Base-by-base conservation (phyloP, 176 grass and related monocot species). In the Olyra latifolia region DNA sequence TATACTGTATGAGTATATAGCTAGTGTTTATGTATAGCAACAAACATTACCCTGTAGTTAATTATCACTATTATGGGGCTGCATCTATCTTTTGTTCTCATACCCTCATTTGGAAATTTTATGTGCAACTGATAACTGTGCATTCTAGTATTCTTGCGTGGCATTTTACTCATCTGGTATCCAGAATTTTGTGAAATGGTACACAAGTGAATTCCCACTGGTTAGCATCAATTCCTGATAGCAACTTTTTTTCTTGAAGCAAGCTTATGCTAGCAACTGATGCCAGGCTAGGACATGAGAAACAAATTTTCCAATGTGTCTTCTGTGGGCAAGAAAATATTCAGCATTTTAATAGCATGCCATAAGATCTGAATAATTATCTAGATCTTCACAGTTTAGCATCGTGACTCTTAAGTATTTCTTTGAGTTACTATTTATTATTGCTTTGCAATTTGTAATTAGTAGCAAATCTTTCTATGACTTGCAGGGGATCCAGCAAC, bases 401-500 rank as follows among this genome's bases (percentile, higher is more conserved):
- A 14, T 17, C 13, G 14, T 42, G 19, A 13, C 27, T 20, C 29
- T 35, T 35, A 35, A 22, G 27, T 72, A 35, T 77, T 54, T 55
- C 14, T 29, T 42, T 62, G 12, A 22, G 28, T 71, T 53, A 0
- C 4, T 76, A 22, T 53, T 53, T 55, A 45, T 40, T 71, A 19
- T 35, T 57, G 12, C n/a, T 54, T 71, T 42, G 1, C 40, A 48
- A 22, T 63, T 63, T 80, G 43, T 76, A 48, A 85, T 38, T 64
- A 46, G 28, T 63, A 38, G 27, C 20, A 62, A 53, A 74, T 55
- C 22, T 40, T 74, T 38, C 50, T 30, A 29, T 66, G 40, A 74
- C 15, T 13, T 62, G 73, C 84, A 97, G 94, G 43, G 45, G n/a
- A 88, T 29, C 40, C 55, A 20, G 15, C 46, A 46, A 82, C 22